Base-by-base conservation (phyloP, 1,139 yeast genomes). In the Wickerhamomyces sp. region DNA sequence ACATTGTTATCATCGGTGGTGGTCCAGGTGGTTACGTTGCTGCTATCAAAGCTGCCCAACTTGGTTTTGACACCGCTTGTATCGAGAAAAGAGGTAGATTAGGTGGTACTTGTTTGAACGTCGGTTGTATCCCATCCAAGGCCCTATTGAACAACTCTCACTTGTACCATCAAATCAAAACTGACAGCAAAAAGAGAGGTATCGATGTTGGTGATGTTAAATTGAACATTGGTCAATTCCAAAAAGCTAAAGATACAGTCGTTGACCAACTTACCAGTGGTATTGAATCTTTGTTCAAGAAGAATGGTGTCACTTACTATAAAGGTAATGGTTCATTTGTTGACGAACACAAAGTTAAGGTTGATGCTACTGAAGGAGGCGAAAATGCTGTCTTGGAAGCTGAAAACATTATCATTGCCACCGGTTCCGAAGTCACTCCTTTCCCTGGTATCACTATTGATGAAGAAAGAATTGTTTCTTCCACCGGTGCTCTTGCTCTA, bases 21-120 rank as follows among this genome's bases (percentile, higher is more conserved):
- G 99, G 99, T 44, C 99, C 99, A 51, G 99, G 97, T 65, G 99
- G 99, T 48, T 86, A 86, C 61, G 95, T 94, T 53, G 97, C 97
- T 43, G 98, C 99, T 59, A 94, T 94, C 64, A 90, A 88, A 68
- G 97, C 97, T 43, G 98, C 98, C 38, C 99, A 94, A 71, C 74
- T 89, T 47, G 97, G 97, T 29, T 74, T 76, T 55, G 82, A 89
- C 65, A 88, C 97, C 42, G 98, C 97, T 32, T 92, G 98, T 77
- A 73, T 94, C 52, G 98, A 94, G 67, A 89, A 88, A 72, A 83
- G 98, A 67, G 99, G 98, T 33, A 67, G 81, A 28, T 78, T 94
- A 51, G 99, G 99, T 49, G 99, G 99, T 59, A 94, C 98, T 40
- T 94, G 99, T 76, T 72, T 92, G 59, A 92, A 92, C 66, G 97